phyloP scores from a whole-genome alignment of 371 early-diverging fungal species.

The Syncephalastrum contaminatum region DNA sequence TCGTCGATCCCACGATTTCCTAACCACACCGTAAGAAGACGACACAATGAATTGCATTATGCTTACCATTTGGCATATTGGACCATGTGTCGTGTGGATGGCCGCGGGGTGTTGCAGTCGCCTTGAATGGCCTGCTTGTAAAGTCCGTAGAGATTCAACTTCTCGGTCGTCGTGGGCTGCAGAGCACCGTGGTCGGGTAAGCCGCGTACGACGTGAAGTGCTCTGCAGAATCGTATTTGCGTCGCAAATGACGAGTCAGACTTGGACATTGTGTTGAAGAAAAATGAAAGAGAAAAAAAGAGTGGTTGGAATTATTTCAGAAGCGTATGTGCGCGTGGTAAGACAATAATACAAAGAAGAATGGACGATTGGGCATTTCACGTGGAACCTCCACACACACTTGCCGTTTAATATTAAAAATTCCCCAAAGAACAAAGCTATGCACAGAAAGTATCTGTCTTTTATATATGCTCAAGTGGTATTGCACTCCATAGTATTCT shows the following conservation, averaged over 20 bases:
- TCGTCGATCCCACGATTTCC: conserved; percentile 40
- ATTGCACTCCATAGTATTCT: too few relatives aligned
- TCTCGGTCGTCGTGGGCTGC: conserved; percentile 63
- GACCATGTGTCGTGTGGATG: conserved; percentile 22
- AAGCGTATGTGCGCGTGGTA: too few relatives aligned
- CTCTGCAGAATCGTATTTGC: conserved; percentile 32
- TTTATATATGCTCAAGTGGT: too few relatives aligned
- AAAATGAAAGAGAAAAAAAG: not conserved
- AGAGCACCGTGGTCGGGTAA: conserved; percentile 23
- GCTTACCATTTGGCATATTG: conserved; percentile 37
- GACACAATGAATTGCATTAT: not conserved
- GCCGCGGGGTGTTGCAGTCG: conserved; percentile 54
- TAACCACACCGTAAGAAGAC: not conserved
- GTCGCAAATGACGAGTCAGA: conserved; percentile 12
- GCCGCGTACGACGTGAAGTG: conserved; percentile 27
- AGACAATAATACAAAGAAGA: too few relatives aligned
- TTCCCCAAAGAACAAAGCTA: too few relatives aligned
- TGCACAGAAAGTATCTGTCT: too few relatives aligned
- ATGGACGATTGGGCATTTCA: too few relatives aligned
- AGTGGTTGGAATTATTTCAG: not conserved
- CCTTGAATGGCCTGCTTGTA: conserved; percentile 81
- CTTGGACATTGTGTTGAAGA: conserved; percentile 4
- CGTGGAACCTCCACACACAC: too few relatives aligned
- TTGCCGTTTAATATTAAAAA: too few relatives aligned
- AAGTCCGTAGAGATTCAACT: conserved; percentile 69